Percentiles rank a stretch among this genome's conserved stretches.
Evolutionary conservation across 257 asterid genomes (phyloP).

Genomic region (Lycium ferocissimum): DNA sequence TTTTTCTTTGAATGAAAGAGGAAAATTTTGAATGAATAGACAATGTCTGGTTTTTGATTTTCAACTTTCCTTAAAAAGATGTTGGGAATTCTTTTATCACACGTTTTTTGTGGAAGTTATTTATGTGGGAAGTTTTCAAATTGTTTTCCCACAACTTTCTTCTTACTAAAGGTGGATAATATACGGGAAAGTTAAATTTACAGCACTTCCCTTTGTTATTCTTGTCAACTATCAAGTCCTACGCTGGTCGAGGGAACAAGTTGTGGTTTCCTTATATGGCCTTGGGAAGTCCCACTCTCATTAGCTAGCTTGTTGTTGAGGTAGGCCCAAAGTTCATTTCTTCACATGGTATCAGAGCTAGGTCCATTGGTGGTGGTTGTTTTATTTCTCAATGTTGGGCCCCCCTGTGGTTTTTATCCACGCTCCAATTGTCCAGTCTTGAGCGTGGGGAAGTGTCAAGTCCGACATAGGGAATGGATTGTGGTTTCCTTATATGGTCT

Average conservation of each 20-base stretch:
- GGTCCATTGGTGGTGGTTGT: not conserved
- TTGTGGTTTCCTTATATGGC: not conserved
- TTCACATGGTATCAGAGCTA: not conserved
- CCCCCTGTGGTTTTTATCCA: not conserved
- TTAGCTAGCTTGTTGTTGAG: slow-evolving; percentile 8
- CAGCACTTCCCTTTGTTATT: not conserved
- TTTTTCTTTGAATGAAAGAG: slow-evolving; percentile 15
- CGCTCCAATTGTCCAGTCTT: not conserved
- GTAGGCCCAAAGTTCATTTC: not conserved
- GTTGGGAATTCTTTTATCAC: slow-evolving; percentile 5
- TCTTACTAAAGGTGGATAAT: not conserved
- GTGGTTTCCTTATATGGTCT: slow-evolving; percentile 8
- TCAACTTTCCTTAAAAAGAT: slow-evolving; percentile 4
- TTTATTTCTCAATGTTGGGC: not conserved
- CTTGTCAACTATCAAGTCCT: slow-evolving; percentile 5
- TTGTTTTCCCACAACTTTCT: not conserved
- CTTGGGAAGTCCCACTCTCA: not conserved
- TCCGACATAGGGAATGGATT: not conserved
- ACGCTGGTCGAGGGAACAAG: not conserved
- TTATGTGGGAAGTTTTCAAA: not conserved
- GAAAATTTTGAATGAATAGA: slow-evolving; percentile 11
- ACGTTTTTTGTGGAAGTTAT: not conserved
- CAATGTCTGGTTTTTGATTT: not conserved
- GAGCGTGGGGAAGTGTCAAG: slow-evolving; percentile 11
- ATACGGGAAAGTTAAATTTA: not conserved